Base-by-base conservation (phyloP, 306 rosid genomes). In the Inga laurina region DNA sequence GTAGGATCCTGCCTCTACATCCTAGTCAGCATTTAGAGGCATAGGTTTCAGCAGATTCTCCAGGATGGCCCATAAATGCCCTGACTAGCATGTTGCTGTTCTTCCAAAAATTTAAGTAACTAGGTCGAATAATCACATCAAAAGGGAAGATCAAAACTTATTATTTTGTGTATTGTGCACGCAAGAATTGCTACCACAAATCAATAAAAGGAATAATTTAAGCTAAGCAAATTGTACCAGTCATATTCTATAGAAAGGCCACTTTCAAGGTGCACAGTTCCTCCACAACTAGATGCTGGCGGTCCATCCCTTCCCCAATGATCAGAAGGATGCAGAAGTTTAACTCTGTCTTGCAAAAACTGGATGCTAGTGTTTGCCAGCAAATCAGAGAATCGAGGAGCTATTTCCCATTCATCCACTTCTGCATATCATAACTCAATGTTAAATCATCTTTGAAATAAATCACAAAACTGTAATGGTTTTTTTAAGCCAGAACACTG, bases 331-430 rank as follows among this genome's bases (percentile, higher is more conserved):
- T 82, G 82, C 77, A 95, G 82, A 19, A 85, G 84, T 88, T 89
- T 93, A 79, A 90, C 97, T 86, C 88, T 95, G 74, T 95, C 99
- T 85, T 92, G 93, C 66, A 88, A 83, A 90, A 95, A 95, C 78
- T 79, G 88, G 87, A 95, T 91, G 61, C 89, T 73, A 46, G 99
- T 93, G 81, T 79, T 92, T 45, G 89, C 91, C 84, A 95, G 89
- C 89, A 95, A 87, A 76, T 95, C 98, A 0, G 87, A 89, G 89
- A 95, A 95, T 72, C 93, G 94, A 72, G 99, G 99, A 80, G 99
- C 98, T 84, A 95, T 93, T 87, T 95, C 98, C 99, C 99, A 95
- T 84, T 89, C 93, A 44, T 95, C 99, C 65, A 95, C 99, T 85
- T 95, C 99, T 94, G 89, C 64, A 85, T 52, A 37, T 48, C 83